phyloP scores from a whole-genome alignment of 176 grass and related monocot species.

The Oryza nivara region DNA sequence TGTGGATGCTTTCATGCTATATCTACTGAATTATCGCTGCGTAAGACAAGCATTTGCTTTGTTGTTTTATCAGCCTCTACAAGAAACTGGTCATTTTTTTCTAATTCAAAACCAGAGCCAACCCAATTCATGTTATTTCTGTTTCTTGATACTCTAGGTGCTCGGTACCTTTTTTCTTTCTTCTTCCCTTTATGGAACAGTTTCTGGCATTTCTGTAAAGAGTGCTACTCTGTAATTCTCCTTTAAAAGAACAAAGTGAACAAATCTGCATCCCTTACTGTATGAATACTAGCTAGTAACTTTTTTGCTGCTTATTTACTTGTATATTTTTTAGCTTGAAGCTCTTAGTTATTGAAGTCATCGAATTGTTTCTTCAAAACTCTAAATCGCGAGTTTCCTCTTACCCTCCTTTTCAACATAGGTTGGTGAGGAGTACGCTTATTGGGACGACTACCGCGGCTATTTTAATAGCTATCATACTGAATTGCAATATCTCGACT shows the following conservation, averaged over 20 bases:
- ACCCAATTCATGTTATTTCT: neutral
- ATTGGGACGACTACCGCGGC: neutral
- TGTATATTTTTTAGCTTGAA: neutral
- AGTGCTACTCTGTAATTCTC: neutral
- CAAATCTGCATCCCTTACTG: neutral
- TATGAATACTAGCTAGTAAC: neutral
- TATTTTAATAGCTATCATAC: constrained; percentile 26
- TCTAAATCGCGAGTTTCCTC: neutral
- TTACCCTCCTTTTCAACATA: constrained; percentile 12
- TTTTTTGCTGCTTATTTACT: constrained; percentile 12
- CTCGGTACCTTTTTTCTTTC: neutral
- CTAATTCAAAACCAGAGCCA: neutral
- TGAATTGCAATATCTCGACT: constrained; percentile 27
- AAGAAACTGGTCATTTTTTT: too few species aligned
- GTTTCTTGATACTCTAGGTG: neutral
- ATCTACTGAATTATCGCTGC: too few species aligned
- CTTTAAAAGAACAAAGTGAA: neutral
- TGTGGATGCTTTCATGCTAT: too few species aligned
- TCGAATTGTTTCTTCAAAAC: neutral
- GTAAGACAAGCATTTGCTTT: too few species aligned
- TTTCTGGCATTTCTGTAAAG: neutral
- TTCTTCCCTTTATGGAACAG: neutral
- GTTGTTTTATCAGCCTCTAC: too few species aligned
- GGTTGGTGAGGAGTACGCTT: neutral
- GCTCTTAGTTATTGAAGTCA: neutral